Conservation (phyloP, 306 rosid species). For the Datisca glomerata region DNA sequence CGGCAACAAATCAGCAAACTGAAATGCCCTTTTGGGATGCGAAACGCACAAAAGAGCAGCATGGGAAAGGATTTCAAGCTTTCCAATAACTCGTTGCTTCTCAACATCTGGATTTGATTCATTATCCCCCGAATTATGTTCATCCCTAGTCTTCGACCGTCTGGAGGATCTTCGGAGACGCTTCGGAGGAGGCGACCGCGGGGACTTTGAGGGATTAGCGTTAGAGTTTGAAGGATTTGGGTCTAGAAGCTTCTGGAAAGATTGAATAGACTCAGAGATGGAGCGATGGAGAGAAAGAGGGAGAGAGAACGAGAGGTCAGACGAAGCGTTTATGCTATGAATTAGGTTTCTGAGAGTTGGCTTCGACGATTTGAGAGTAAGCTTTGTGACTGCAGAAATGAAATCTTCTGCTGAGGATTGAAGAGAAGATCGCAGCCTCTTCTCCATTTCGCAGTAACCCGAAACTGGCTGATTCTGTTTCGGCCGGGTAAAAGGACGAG, state of each 20-base stretch:
- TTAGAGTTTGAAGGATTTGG: conserved; percentile 12
- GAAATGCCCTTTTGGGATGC: conserved; percentile 47
- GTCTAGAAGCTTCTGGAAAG: conserved; percentile 26
- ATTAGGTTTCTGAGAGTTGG: conserved; percentile 58
- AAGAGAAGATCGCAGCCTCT: conserved; percentile 62
- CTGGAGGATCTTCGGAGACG: conserved; percentile 59
- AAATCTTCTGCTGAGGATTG: conserved; percentile 56
- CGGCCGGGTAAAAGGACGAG: too few relatives aligned
- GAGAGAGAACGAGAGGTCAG: conserved; percentile 43
- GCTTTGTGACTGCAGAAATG: conserved; percentile 31
- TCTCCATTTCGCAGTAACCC: conserved; percentile 62
- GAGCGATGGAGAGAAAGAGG: conserved; percentile 42
- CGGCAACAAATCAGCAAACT: conserved; percentile 33
- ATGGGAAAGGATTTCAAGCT: conserved; percentile 39
- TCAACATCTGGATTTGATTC: conserved; percentile 8
- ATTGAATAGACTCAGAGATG: conserved; percentile 30
- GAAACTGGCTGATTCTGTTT: too few relatives aligned
- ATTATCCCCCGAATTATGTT: conserved; percentile 4
- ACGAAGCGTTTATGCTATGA: conserved; percentile 42
- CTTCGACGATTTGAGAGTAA: conserved; percentile 48
- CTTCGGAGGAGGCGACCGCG: conserved; percentile 53
- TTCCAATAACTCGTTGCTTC: conserved; percentile 19
- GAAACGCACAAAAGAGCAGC: conserved; percentile 38
- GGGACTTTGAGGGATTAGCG: conserved; percentile 18
- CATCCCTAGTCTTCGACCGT: conserved; percentile 15